Conservation (phyloP, 345 rosid genomes). For the Carallia brachiata region DNA sequence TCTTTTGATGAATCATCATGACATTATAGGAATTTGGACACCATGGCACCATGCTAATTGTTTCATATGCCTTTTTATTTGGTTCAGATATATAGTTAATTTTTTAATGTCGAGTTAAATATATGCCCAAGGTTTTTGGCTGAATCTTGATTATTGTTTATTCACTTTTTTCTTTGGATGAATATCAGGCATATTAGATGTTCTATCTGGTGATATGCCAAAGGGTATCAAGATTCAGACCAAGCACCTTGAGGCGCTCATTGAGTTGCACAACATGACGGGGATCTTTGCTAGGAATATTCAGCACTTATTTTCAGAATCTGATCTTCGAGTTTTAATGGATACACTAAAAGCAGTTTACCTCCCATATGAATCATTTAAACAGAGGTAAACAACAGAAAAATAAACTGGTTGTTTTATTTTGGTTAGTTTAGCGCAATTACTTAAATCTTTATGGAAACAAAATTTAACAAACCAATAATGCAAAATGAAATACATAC, state of each 20-base stretch:
- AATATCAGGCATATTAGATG: conserved; percentile 72
- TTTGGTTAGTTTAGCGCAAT: neutral
- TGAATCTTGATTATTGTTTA: neutral
- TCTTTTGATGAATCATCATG: too few relatives aligned
- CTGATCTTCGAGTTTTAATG: conserved; percentile 69
- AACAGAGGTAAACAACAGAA: conserved; percentile 63
- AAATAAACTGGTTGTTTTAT: conserved; percentile 1
- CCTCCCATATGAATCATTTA: conserved; percentile 80
- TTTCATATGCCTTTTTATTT: too few relatives aligned
- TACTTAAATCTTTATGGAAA: neutral
- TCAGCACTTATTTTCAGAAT: conserved; percentile 86
- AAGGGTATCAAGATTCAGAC: conserved; percentile 86
- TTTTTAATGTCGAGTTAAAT: too few relatives aligned
- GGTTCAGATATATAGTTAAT: too few relatives aligned
- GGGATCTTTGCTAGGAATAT: conserved; percentile 85
- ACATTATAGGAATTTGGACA: too few relatives aligned
- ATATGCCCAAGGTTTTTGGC: too few relatives aligned
- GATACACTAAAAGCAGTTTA: conserved; percentile 88
- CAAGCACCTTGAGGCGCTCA: conserved; percentile 87
- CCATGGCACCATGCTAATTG: too few relatives aligned
- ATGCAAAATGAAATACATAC: too few relatives aligned
- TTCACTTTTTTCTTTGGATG: conserved; percentile 20
- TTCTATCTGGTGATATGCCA: conserved; percentile 89
- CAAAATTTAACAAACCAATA: too few relatives aligned
- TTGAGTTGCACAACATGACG: conserved; percentile 85